Evolutionary conservation across 148 eudicot genomes (phyloP).

Genomic region (Tetragonia tetragonoides): DNA sequence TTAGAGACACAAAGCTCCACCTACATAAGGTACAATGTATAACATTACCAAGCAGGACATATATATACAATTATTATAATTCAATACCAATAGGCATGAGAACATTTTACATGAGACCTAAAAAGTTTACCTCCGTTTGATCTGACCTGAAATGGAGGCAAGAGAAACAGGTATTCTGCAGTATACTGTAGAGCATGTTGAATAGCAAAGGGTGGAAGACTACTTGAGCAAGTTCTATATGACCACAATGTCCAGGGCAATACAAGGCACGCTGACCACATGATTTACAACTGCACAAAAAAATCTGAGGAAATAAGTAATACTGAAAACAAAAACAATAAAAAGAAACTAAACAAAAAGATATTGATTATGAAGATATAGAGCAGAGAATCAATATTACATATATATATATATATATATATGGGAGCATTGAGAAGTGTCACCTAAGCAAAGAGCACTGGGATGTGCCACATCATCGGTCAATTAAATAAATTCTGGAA

Average conservation of each 20-base stretch:
- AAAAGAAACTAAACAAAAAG: not conserved
- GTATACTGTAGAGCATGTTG: constrained; percentile 41
- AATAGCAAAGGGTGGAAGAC: constrained; percentile 81
- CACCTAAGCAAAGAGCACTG: no score
- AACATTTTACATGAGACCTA: not conserved
- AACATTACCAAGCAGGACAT: constrained; percentile 2
- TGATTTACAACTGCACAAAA: constrained; percentile 67
- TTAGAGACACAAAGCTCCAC: constrained; percentile 53
- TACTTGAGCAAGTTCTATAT: constrained; percentile 64
- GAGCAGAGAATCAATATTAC: not conserved
- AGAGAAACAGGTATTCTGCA: constrained; percentile 66
- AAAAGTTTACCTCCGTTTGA: constrained; percentile 40
- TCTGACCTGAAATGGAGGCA: constrained; percentile 62
- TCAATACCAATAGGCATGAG: not conserved
- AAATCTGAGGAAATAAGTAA: not conserved
- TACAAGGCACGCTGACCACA: constrained; percentile 61
- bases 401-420: no score
- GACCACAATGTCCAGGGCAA: constrained; percentile 96
- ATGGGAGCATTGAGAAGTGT: no score
- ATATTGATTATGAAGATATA: not conserved
- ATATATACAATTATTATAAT: no score
- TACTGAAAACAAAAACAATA: not conserved
- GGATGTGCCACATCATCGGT: no score
- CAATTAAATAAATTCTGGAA: no score
- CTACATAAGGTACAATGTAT: constrained; percentile 32